A percentile compares a stretch with the other conserved stretches of the same genome.
Evolutionary conservation across 2,329 filamentous ascomycete genomes (phyloP).

Genomic region (Hymenoscyphus albidus): DNA sequence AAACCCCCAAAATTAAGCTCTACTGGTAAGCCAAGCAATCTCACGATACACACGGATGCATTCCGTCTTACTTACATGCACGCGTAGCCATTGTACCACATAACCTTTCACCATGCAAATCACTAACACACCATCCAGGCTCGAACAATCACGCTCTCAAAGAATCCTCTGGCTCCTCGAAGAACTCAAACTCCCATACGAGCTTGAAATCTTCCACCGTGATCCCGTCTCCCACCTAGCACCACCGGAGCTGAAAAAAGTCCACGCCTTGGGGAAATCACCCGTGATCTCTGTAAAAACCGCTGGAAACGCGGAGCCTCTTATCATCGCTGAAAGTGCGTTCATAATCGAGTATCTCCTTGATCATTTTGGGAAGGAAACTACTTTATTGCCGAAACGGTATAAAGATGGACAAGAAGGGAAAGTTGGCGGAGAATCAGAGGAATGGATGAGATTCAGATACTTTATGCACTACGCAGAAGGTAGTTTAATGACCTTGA

Average conservation of each 20-base stretch:
- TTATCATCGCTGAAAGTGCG: slow-evolving; percentile 76
- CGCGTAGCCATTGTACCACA: not conserved
- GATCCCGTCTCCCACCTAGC: slow-evolving; percentile 59
- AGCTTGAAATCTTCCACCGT: slow-evolving; percentile 76
- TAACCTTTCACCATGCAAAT: not conserved
- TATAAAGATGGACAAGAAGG: slow-evolving; percentile 57
- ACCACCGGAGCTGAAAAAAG: slow-evolving; percentile 67
- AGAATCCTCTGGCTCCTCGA: slow-evolving; percentile 68
- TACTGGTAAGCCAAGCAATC: slow-evolving; percentile 44
- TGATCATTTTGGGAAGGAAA: slow-evolving; percentile 53
- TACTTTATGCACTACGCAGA: slow-evolving; percentile 83
- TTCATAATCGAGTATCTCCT: slow-evolving; percentile 78
- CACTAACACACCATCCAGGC: slow-evolving; percentile 21
- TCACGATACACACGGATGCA: not conserved
- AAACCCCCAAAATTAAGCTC: slow-evolving; percentile 48
- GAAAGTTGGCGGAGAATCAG: slow-evolving; percentile 56
- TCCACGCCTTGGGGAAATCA: slow-evolving; percentile 85
- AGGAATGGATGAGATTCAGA: slow-evolving; percentile 55
- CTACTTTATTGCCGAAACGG: slow-evolving; percentile 47
- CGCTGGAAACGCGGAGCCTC: slow-evolving; percentile 39
- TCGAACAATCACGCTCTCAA: slow-evolving; percentile 46
- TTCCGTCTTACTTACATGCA: slow-evolving; percentile 7
- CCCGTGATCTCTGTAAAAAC: slow-evolving; percentile 68
- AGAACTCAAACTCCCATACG: slow-evolving; percentile 69
- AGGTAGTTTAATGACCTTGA: slow-evolving; percentile 72